Evolutionary conservation across 108 stramenopile species (phyloP).

Genomic region (Skeletonema grethae): DNA sequence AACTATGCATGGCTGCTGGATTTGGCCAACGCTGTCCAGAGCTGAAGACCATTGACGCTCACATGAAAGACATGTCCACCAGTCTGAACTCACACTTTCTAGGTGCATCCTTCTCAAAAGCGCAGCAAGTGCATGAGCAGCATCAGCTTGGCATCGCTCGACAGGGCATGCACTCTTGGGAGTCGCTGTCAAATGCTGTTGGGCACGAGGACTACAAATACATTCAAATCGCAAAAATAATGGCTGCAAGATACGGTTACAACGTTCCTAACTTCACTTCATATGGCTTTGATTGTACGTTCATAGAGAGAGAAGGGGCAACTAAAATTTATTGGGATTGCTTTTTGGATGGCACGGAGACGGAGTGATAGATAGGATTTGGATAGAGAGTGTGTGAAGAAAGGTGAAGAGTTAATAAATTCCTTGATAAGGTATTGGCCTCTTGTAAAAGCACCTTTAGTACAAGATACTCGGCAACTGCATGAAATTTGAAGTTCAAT

Average conservation of each 20-base stretch:
- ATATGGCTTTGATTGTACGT: constrained; percentile 6
- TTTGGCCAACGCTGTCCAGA: neutral
- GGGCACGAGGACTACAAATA: constrained; percentile 5
- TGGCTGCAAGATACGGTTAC: constrained; percentile 9
- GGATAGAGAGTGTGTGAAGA: too few species aligned
- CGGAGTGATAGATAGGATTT: too few species aligned
- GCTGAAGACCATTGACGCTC: neutral
- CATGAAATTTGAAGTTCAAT: too few species aligned
- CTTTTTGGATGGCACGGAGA: too few species aligned
- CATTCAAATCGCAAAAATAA: constrained; percentile 12
- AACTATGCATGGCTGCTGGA: constrained; percentile 11
- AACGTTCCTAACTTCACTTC: neutral
- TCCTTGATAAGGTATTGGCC: too few species aligned
- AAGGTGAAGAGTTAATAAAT: too few species aligned
- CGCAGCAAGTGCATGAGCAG: neutral
- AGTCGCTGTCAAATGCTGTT: neutral
- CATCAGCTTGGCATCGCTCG: neutral
- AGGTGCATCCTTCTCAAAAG: neutral
- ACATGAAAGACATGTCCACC: constrained; percentile 2
- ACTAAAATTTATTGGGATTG: constrained; percentile 8
- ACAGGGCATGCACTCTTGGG: neutral
- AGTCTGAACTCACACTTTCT: neutral
- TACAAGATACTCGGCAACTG: too few species aligned
- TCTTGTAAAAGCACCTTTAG: too few species aligned
- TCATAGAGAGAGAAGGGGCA: neutral